Evolutionary conservation across 2,329 filamentous ascomycete species (phyloP), one percentile per base, ranked within the genome.

Genomic region (Aspergillus carbonarius): DNA sequence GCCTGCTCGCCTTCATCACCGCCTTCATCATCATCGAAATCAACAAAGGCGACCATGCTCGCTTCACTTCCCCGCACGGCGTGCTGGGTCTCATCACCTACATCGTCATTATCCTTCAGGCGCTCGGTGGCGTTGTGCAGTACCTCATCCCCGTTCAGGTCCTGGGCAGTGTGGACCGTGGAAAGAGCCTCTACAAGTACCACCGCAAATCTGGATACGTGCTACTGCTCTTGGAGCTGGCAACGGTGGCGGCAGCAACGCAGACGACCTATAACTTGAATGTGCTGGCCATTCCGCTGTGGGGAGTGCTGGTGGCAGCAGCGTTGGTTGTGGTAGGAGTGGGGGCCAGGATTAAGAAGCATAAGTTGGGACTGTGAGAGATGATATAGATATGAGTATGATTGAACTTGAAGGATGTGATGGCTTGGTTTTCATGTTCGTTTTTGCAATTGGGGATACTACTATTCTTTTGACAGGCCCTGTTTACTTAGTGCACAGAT

Each of bases 131-230:
- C 15, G 85, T 96, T 62, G 89, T 91, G 32, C 91, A 95, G 78
- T 97, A 89, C 80, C 91, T 86, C 59, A 79, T 85, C 2, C 93
- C 93, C 0, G 70, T 72, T 0, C 46, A 60, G 13, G 68, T 96
- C 1, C 96, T 93, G 68, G 93, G 93, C 5, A 87, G 91, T 57
- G 86, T 88, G 62, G 87, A 91, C 25, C 87, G 86, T 3, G 93
- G 92, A 18, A 96, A 93, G 82, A 81, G 81, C 23, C 74, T 96
- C 42, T 98, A 93, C 82, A 97, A 96, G 77, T 96, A 93, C 69
- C 95, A 98, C 74, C 86, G 93, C 30, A 77, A 84, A 55, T 83
- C 82, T 20, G 95, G 93, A 2, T 98, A 99, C 72, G 64, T 86
- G 7, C 78, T 93, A 59, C 77, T 93, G 55, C 70, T 88, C 52